phyloP scores from a whole-genome alignment of 2,329 filamentous ascomycete genomes.

The Penicillium sp. region DNA sequence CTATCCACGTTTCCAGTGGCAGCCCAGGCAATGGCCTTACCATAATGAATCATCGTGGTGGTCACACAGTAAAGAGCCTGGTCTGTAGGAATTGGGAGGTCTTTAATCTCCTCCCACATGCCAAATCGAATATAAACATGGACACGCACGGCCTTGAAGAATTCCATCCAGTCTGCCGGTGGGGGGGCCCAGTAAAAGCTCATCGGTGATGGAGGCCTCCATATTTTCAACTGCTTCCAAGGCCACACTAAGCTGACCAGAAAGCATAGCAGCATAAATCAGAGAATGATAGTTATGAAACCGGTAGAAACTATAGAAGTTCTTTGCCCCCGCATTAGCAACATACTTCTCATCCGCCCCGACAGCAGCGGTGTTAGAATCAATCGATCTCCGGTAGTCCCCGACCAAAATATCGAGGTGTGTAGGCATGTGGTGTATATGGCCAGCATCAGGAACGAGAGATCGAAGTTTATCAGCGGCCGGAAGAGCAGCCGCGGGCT shows the following conservation, averaged over 20 bases:
- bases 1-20: conserved; percentile 58
- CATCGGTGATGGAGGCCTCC: conserved; percentile 65
- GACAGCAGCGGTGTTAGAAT: conserved; percentile 68
- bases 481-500: conserved; percentile 64
- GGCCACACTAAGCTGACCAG: conserved; percentile 65
- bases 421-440: conserved; percentile 75
- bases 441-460: conserved; percentile 69
- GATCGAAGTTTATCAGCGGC: conserved; percentile 65
- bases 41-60: conserved; percentile 70
- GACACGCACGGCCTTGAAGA: conserved; percentile 67
- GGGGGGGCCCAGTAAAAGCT: conserved; percentile 69
- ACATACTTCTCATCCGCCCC: conserved; percentile 70
- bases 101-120: conserved; percentile 68
- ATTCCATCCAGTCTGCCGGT: conserved; percentile 79
- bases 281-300: conserved; percentile 74
- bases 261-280: conserved; percentile 77
- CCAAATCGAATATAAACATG: conserved; percentile 76
- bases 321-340: conserved; percentile 57
- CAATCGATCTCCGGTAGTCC: conserved; percentile 69
- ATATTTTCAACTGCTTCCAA: conserved; percentile 63
- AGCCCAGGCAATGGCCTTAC: conserved; percentile 67
- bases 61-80: conserved; percentile 68
- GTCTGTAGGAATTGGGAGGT: conserved; percentile 61
- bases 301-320: conserved; percentile 77
- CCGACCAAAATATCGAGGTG: conserved; percentile 75